Conservation (phyloP, 768 basidiomycete species). For the Tremella mesenterica region DNA sequence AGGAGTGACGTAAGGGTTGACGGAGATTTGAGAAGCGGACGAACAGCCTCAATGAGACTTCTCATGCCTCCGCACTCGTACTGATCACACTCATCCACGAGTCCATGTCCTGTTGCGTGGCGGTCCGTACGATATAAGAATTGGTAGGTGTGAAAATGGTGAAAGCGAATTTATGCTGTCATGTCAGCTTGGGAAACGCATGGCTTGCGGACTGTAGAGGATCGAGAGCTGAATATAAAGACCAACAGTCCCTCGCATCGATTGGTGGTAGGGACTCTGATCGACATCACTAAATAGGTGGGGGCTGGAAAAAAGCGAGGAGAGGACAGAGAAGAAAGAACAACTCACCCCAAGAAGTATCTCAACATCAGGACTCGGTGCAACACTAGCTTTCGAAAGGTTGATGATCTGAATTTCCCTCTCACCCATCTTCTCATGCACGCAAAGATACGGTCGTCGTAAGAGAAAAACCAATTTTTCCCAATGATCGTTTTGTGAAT, state of each 20-base stretch:
- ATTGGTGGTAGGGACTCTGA: too few species aligned
- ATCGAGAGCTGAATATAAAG: too few species aligned
- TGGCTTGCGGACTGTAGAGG: not conserved
- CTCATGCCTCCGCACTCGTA: conserved; percentile 15
- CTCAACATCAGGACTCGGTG: conserved; percentile 79
- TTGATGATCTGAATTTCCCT: conserved; percentile 67
- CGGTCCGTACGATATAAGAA: conserved; percentile 78
- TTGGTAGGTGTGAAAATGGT: conserved; percentile 87
- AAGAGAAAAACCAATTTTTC: conserved; percentile 77
- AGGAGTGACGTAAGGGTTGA: too few species aligned
- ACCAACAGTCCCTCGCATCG: too few species aligned
- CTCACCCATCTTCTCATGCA: conserved; percentile 77
- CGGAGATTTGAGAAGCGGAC: too few species aligned
- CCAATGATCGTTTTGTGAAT: conserved; percentile 76
- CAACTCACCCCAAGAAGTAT: conserved; percentile 68
- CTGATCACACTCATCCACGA: conserved; percentile 58
- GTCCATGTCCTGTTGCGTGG: conserved; percentile 69
- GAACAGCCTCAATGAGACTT: conserved; percentile 1
- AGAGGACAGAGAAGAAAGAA: not conserved
- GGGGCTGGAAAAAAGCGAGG: not conserved
- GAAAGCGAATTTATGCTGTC: conserved; percentile 76
- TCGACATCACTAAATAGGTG: not conserved
- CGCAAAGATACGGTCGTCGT: conserved; percentile 81
- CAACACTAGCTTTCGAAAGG: conserved; percentile 72
- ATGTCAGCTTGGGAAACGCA: too few species aligned